Evolutionary conservation across 345 rosid species (phyloP), one percentile per base, ranked within the genome.

Genomic region (Trapa bicornis): DNA sequence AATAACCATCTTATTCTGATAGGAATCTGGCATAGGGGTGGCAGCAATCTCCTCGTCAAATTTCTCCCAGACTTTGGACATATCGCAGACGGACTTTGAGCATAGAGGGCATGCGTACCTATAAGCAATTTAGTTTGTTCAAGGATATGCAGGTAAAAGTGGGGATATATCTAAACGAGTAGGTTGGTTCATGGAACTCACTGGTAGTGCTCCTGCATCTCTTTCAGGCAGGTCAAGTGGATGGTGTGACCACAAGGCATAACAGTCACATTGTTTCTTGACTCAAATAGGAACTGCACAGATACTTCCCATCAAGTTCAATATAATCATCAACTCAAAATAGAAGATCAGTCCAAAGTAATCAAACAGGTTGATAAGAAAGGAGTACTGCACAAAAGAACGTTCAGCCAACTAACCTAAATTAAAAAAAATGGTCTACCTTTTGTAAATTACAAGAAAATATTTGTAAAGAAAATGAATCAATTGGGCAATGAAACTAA

Each of bases 11-110:
- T 73, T 92, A 67, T 84, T 82, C 66, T 78, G 86, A 65, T 75
- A 92, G 12, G 76, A 71, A 69, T 86, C 91, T 6, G 96, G 96
- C 94, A 89, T 81, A 32, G 98, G 96, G 17, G 84, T 86, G 74
- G 95, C 82, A 1, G 95, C 92, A 17, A 89, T 92, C 77, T 89
- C 95, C 82, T 70, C 58, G 43, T 89, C 98, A 38, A 82, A 78
- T 73, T 86, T 89, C 83, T 92, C 98, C 96, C 96, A 91, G 16
- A 87, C 94, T 75, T 79, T 78, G 12, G 97, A 91, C 97, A 91
- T 89, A 64, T 91, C 97, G 73, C 96, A 87, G 3, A 89, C 95
- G 0, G 98, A 89, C 73, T 87, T 92, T 5, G 91, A 89, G 76
- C 98, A 92, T 36, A 92, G 79, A 11, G 97, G 98, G 76, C 96